phyloP scores from a whole-genome alignment of 192 early-diverging fungal species.

The Coemansia erecta region DNA sequence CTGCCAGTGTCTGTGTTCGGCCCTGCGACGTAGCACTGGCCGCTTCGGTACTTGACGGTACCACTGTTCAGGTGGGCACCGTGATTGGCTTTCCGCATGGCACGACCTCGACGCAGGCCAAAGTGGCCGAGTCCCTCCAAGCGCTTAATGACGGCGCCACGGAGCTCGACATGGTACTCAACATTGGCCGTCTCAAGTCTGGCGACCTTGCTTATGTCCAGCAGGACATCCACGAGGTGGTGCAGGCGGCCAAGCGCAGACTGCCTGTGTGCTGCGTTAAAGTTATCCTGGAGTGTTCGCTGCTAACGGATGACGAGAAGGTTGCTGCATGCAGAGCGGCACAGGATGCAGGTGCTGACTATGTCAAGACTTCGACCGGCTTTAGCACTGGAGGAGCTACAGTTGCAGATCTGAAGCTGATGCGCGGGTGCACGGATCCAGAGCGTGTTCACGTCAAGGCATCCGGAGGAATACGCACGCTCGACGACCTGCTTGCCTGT shows the following conservation, averaged over 20 bases:
- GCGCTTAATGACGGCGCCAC: constrained; percentile 59
- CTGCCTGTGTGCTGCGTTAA: constrained; percentile 54
- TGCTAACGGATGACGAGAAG: constrained; percentile 58
- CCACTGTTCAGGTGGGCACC: constrained; percentile 57
- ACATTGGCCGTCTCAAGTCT: constrained; percentile 57
- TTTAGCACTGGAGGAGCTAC: constrained; percentile 57
- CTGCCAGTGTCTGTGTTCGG: constrained; percentile 60
- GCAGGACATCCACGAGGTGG: constrained; percentile 45
- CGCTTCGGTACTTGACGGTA: constrained; percentile 31
- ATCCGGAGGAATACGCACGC: constrained; percentile 57
- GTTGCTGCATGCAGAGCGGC: constrained; percentile 41
- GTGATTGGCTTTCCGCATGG: constrained; percentile 65
- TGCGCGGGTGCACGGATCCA: constrained; percentile 49
- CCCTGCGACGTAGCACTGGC: constrained; percentile 61
- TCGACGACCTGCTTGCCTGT: constrained; percentile 57
- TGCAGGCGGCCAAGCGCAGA: constrained; percentile 40
- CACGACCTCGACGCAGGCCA: constrained; percentile 52
- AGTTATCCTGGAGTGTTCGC: constrained; percentile 62
- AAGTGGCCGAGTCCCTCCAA: constrained; percentile 55
- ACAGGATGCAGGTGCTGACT: constrained; percentile 57
- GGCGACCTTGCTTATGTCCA: constrained; percentile 43
- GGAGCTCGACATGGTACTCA: constrained; percentile 62
- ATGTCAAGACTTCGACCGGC: constrained; percentile 65
- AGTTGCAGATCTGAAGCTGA: constrained; percentile 53
- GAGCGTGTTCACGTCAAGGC: constrained; percentile 56